phyloP scores from a whole-genome alignment of 108 stramenopile species.

The Conticribra guillardii region DNA sequence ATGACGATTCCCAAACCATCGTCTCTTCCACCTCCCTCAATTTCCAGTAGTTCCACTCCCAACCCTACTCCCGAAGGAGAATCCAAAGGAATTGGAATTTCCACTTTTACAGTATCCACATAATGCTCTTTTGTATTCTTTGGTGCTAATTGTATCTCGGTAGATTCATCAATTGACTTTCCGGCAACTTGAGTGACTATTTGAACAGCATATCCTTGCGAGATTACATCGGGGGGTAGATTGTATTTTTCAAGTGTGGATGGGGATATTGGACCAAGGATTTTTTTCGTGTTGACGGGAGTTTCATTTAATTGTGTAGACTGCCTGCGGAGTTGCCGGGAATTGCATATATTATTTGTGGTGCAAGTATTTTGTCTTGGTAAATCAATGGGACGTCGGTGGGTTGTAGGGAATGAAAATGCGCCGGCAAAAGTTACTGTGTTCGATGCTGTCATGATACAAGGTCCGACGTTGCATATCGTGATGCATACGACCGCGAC shows the following conservation, averaged over 20 bases:
- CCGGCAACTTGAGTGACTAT: constrained; percentile 16
- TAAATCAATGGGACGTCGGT: too few species aligned
- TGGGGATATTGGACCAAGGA: constrained; percentile 31
- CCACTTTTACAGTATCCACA: constrained; percentile 59
- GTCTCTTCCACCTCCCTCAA: constrained; percentile 47
- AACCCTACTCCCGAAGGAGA: constrained; percentile 21
- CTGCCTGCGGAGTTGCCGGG: too few species aligned
- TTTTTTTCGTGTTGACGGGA: constrained; percentile 22
- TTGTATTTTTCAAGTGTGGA: constrained; percentile 29
- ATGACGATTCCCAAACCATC: constrained; percentile 54
- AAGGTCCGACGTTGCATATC: too few species aligned
- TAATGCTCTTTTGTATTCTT: constrained; percentile 56
- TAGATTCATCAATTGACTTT: constrained; percentile 26
- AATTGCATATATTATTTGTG: too few species aligned
- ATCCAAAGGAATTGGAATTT: constrained; percentile 44
- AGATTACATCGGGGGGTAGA: constrained; percentile 9
- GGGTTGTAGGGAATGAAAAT: background rate
- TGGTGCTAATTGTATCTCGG: constrained; percentile 20
- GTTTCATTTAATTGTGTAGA: constrained; percentile 22
- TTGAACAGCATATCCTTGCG: constrained; percentile 15
- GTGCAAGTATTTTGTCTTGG: background rate
- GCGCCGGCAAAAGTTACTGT: background rate
- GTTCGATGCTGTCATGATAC: too few species aligned
- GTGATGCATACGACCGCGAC: too few species aligned
- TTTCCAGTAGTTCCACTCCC: constrained; percentile 45